Percentiles rank a stretch among this genome's conserved stretches.
Conservation (phyloP, 768 basidiomycete genomes). For the Pholiota microspora region DNA sequence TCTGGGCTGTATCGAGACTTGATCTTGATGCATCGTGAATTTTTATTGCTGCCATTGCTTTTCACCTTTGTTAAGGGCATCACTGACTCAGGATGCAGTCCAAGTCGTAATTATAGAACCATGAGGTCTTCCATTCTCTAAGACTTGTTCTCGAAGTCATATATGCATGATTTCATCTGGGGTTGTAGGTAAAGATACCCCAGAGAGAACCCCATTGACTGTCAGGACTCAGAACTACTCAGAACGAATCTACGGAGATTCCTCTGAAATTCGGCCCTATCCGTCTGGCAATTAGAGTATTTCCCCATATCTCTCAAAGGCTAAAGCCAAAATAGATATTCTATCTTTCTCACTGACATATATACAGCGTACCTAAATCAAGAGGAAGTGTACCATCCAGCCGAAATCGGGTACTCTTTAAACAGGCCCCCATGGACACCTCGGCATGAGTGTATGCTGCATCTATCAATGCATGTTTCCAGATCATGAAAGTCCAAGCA, state of each 20-base stretch:
- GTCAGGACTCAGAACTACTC: background rate
- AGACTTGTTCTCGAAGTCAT: background rate
- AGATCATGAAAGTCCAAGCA: too few relatives aligned
- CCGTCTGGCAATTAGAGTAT: background rate
- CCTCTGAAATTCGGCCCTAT: background rate
- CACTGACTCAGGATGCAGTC: too few relatives aligned
- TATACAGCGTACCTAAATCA: background rate
- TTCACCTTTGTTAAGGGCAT: too few relatives aligned
- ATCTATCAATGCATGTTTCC: too few relatives aligned
- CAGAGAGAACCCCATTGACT: too few relatives aligned
- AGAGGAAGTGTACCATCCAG: background rate
- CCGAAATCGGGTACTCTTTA: background rate
- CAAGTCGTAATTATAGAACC: too few relatives aligned
- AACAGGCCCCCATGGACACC: background rate
- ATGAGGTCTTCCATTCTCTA: background rate
- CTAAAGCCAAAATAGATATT: background rate
- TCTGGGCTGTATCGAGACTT: too few relatives aligned
- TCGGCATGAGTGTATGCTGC: background rate
- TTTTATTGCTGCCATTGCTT: background rate
- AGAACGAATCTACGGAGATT: background rate
- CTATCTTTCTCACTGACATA: background rate
- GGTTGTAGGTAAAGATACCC: too few relatives aligned
- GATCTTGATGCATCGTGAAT: too few relatives aligned
- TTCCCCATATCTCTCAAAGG: background rate
- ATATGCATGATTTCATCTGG: too few relatives aligned